Evolutionary conservation across 1,139 yeast species (phyloP).

Genomic region (Hemisphaericaspora lyxosophila): DNA sequence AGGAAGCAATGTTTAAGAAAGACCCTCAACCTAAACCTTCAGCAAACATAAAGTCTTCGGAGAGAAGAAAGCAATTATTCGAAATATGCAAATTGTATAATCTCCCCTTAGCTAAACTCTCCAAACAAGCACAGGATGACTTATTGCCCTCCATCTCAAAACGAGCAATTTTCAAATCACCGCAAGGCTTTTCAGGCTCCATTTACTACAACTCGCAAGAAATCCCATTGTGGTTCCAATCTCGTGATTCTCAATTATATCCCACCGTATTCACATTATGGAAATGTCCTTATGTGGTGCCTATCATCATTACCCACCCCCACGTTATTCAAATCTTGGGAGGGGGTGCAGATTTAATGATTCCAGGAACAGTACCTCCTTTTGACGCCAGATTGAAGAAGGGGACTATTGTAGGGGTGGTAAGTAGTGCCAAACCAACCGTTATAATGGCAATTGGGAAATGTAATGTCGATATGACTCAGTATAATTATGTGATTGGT

Average conservation of each 20-base stretch:
- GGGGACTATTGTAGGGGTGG: slow-evolving; percentile 73
- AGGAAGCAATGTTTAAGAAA: slow-evolving; percentile 56
- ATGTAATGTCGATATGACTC: slow-evolving; percentile 52
- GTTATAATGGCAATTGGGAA: slow-evolving; percentile 77
- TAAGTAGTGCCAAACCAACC: slow-evolving; percentile 56
- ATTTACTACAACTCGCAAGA: slow-evolving; percentile 64
- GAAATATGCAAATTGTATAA: slow-evolving; percentile 46
- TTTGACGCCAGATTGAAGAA: slow-evolving; percentile 49
- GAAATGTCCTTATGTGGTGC: slow-evolving; percentile 65
- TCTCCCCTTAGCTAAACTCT: slow-evolving; percentile 16
- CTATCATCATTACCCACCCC: slow-evolving; percentile 68
- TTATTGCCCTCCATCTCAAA: slow-evolving; percentile 64
- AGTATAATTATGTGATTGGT: slow-evolving; percentile 47
- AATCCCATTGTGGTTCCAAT: slow-evolving; percentile 71
- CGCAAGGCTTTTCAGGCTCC: slow-evolving; percentile 56
- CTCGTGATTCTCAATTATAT: slow-evolving; percentile 52
- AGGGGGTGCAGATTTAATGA: slow-evolving; percentile 88
- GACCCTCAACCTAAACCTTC: slow-evolving; percentile 68
- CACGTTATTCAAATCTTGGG: slow-evolving; percentile 63
- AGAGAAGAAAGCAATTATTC: slow-evolving; percentile 60
- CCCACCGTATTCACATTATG: slow-evolving; percentile 79
- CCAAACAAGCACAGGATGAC: slow-evolving; percentile 22
- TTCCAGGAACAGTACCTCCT: slow-evolving; percentile 86
- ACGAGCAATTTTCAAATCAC: slow-evolving; percentile 63
- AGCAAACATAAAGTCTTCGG: slow-evolving; percentile 80